A percentile compares a stretch with the other conserved stretches of the same genome.
These are phyloP conservation scores for Saccharomyces uvarum DNA, from an alignment of 1,139 yeast species.

Conservation along the genomic window DNA sequence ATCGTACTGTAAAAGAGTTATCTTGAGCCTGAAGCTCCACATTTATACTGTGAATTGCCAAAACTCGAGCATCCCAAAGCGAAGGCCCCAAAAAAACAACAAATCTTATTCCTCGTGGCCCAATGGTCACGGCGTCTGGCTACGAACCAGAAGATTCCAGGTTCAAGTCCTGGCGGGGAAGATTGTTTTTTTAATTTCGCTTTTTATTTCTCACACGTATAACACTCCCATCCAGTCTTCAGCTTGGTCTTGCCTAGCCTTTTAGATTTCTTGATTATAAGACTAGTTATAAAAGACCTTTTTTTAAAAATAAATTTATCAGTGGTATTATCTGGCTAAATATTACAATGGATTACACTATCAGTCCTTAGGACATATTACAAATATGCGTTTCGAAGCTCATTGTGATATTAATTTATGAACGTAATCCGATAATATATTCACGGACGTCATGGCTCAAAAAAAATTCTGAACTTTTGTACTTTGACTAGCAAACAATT, in stretches of 20 bases:
- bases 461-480: neutral
- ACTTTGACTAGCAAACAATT: neutral
- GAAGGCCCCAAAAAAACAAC: neutral
- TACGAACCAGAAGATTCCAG: constrained; percentile 92
- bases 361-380: neutral
- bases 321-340: neutral
- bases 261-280: too few relatives aligned
- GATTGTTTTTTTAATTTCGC: constrained; percentile 38
- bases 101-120: constrained; percentile 66
- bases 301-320: too few relatives aligned
- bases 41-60: too few relatives aligned
- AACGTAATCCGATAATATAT: neutral
- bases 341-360: neutral
- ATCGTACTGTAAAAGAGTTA: too few relatives aligned
- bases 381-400: neutral
- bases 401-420: neutral
- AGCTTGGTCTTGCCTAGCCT: too few relatives aligned
- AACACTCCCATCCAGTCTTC: too few relatives aligned
- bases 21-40: too few relatives aligned
- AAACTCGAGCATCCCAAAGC: neutral
- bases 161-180: constrained; percentile 96
- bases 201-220: neutral
- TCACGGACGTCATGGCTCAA: neutral
- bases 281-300: too few relatives aligned
- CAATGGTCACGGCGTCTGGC: constrained; percentile 92